Conservation (phyloP, 2,329 filamentous ascomycete species). For the Magnaporthiopsis rhizophila region DNA sequence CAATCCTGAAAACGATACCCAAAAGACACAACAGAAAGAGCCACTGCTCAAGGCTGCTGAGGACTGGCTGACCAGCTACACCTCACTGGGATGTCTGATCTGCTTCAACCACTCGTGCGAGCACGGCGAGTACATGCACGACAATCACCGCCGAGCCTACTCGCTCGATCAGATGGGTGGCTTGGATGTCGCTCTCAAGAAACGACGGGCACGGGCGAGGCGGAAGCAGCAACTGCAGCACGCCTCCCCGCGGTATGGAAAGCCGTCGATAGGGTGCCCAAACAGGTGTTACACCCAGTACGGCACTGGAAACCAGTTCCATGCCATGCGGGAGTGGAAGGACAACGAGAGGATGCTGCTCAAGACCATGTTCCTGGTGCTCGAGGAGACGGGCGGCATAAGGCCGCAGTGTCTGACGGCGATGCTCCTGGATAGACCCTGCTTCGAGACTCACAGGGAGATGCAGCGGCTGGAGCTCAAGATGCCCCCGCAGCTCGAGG, state of each 20-base stretch:
- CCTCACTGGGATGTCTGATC: conserved; percentile 48
- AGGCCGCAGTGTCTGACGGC: conserved; percentile 41
- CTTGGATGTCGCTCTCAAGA: conserved; percentile 13
- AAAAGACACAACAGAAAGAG: conserved; percentile 29
- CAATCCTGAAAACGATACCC: conserved; percentile 23
- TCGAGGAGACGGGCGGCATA: conserved; percentile 26
- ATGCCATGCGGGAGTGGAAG: conserved; percentile 34
- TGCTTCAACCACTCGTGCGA: conserved; percentile 54
- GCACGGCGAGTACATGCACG: conserved; percentile 49
- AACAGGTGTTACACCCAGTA: conserved; percentile 35
- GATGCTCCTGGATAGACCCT: conserved; percentile 41
- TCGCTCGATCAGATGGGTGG: conserved; percentile 31
- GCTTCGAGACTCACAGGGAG: conserved; percentile 42
- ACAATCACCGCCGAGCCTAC: conserved; percentile 45
- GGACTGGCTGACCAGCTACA: conserved; percentile 44
- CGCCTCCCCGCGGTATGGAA: conserved; percentile 13
- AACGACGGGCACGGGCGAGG: conserved; percentile 20
- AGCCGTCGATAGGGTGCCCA: conserved; percentile 22
- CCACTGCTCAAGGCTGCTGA: conserved; percentile 32
- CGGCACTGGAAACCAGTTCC: conserved; percentile 22
- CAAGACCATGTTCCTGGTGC: conserved; percentile 35
- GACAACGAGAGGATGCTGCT: conserved; percentile 41
- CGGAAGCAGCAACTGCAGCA: conserved; percentile 13
- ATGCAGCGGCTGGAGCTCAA: conserved; percentile 30
- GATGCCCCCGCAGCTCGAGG: conserved; percentile 17